These are phyloP conservation scores for Deinandra increscens DNA, from an alignment of 129 eudicot species.

Conservation along the genomic window DNA sequence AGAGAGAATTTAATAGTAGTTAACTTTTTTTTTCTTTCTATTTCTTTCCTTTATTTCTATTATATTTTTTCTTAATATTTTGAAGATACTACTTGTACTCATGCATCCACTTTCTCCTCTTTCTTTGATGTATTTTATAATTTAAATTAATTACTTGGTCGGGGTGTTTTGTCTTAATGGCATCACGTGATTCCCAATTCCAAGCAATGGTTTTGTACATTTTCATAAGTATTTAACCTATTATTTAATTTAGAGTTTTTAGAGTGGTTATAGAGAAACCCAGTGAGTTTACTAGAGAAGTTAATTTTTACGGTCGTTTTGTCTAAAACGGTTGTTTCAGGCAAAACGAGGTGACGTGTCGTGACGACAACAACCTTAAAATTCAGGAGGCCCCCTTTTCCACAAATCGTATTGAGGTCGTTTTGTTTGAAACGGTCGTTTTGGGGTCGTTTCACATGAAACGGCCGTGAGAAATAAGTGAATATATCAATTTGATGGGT, in stretches of 20 bases:
- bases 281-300: too few species aligned
- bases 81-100: slow-evolving; percentile 28
- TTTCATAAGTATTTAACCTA: slow-evolving; percentile 21
- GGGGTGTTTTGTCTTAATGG: slow-evolving; percentile 98
- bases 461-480: too few species aligned
- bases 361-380: too few species aligned
- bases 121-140: slow-evolving; percentile 37
- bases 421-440: too few species aligned
- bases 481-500: too few species aligned
- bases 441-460: too few species aligned
- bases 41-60: slow-evolving; percentile 4
- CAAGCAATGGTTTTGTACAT: slow-evolving; percentile 67
- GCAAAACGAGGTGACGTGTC: too few species aligned
- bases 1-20: slow-evolving; percentile 24
- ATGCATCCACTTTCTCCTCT: slow-evolving; percentile 27
- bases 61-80: neutral
- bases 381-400: too few species aligned
- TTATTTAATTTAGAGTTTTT: neutral
- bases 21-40: neutral
- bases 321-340: too few species aligned
- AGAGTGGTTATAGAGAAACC: too few species aligned
- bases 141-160: slow-evolving; percentile 81
- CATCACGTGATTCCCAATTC: slow-evolving; percentile 98
- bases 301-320: too few species aligned
- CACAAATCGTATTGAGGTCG: too few species aligned